These are phyloP conservation scores for Ceratocystis albifundus DNA, from an alignment of 2,329 filamentous ascomycete genomes.

Conservation along the genomic window DNA sequence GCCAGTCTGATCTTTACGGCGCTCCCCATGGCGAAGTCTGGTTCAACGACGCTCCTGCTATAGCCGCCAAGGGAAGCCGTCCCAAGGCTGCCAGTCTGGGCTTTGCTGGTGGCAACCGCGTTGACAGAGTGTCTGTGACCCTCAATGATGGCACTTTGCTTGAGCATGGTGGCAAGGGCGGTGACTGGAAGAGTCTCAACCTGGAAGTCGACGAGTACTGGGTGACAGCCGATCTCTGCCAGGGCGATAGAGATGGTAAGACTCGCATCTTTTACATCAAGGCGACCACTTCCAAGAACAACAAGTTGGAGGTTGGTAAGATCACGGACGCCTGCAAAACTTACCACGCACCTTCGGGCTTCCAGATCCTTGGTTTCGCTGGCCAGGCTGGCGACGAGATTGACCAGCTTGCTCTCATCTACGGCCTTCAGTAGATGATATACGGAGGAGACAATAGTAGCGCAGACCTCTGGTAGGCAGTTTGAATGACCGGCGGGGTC, in stretches of 20 bases:
- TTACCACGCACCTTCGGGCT: constrained; percentile 37
- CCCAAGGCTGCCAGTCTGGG: constrained; percentile 33
- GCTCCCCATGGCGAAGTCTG: constrained; percentile 38
- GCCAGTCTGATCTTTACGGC: constrained; percentile 38
- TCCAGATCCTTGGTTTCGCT: constrained; percentile 43
- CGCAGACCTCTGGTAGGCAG: neutral
- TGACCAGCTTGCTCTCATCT: constrained; percentile 42
- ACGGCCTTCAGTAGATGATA: constrained; percentile 33
- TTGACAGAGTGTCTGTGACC: constrained; percentile 41
- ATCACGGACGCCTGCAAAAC: constrained; percentile 38
- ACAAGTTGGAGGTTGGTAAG: constrained; percentile 36
- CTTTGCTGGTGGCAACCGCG: constrained; percentile 38
- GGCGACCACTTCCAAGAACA: constrained; percentile 41
- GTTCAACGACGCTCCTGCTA: constrained; percentile 43
- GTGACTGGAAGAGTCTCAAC: constrained; percentile 33
- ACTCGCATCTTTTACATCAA: constrained; percentile 47
- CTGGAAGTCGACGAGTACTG: constrained; percentile 40
- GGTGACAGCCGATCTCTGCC: constrained; percentile 39
- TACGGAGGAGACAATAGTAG: constrained; percentile 16
- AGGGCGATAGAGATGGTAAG: constrained; percentile 35
- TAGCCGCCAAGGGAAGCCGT: constrained; percentile 29
- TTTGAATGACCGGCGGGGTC: too few species aligned
- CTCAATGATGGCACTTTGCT: constrained; percentile 40
- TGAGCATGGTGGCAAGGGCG: constrained; percentile 45
- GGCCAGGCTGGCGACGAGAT: constrained; percentile 44